phyloP scores from a whole-genome alignment of 1,284 basidiomycete genomes.

The Takashimella tepidaria region DNA sequence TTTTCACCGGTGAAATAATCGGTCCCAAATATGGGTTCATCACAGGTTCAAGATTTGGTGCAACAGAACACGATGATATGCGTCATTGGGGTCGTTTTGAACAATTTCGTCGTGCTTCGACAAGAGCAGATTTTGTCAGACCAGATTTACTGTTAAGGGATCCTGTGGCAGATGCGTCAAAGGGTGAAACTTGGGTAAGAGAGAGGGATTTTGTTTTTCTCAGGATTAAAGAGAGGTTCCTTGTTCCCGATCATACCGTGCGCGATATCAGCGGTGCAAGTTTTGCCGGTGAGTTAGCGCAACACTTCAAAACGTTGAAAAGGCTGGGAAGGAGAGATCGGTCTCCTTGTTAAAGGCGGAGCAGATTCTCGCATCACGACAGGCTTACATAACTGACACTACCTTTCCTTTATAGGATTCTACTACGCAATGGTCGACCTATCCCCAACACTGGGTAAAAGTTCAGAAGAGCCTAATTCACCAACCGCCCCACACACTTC shows the following conservation, averaged over 20 bases:
- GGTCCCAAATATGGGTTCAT: slow-evolving; percentile 76
- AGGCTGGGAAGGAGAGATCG: too few species aligned
- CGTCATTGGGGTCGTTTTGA: slow-evolving; percentile 87
- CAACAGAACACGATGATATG: slow-evolving; percentile 79
- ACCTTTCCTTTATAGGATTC: slow-evolving; percentile 56
- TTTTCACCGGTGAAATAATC: slow-evolving; percentile 91
- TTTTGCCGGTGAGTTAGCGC: slow-evolving; percentile 68
- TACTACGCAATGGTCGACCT: slow-evolving; percentile 60
- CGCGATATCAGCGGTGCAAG: slow-evolving; percentile 92
- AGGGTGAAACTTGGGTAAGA: slow-evolving; percentile 23
- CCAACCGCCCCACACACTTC: slow-evolving; percentile 20
- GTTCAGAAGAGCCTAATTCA: slow-evolving; percentile 24
- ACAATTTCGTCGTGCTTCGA: slow-evolving; percentile 68
- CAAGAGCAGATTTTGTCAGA: slow-evolving; percentile 56
- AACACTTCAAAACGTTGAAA: not conserved
- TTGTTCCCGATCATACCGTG: slow-evolving; percentile 88
- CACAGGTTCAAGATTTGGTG: slow-evolving; percentile 72
- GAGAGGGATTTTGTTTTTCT: slow-evolving; percentile 63
- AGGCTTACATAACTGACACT: slow-evolving; percentile 4
- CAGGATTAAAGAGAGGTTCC: slow-evolving; percentile 94
- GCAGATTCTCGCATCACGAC: slow-evolving; percentile 2
- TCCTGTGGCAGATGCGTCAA: slow-evolving; percentile 28
- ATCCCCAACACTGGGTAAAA: slow-evolving; percentile 27
- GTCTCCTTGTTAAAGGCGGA: slow-evolving; percentile 8
- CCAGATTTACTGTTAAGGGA: slow-evolving; percentile 64